These are phyloP conservation scores for Boletales sp. DNA, from an alignment of 768 basidiomycete genomes.

Conservation along the genomic window DNA sequence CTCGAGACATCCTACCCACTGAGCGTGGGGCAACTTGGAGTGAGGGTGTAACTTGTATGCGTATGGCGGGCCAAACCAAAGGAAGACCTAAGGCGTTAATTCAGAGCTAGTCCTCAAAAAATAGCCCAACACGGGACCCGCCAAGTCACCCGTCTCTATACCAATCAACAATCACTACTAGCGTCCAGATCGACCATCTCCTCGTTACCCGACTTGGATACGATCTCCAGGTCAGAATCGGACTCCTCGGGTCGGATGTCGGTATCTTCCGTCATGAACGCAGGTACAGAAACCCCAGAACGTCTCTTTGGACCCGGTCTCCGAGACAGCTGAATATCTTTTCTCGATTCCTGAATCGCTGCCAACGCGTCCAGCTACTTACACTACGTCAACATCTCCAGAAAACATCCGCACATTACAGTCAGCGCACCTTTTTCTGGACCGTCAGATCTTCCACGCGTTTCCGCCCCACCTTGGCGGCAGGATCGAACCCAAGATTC, in stretches of 20 bases:
- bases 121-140: too few relatives aligned
- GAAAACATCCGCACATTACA: neutral
- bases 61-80: too few relatives aligned
- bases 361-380: constrained; percentile 55
- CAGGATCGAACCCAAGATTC: constrained; percentile 77
- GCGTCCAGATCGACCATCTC: constrained; percentile 21
- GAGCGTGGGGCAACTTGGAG: too few relatives aligned
- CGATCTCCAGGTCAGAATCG: constrained; percentile 13
- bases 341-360: constrained; percentile 47
- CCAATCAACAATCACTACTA: constrained; percentile 16
- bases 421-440: constrained; percentile 54
- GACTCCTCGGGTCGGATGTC: neutral
- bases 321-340: constrained; percentile 56
- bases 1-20: too few relatives aligned
- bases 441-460: constrained; percentile 37
- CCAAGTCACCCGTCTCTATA: neutral
- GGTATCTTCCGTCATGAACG: constrained; percentile 24
- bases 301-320: constrained; percentile 60
- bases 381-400: neutral
- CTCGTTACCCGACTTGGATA: constrained; percentile 1
- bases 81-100: too few relatives aligned
- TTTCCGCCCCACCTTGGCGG: constrained; percentile 48
- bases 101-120: too few relatives aligned
- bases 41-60: too few relatives aligned
- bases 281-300: constrained; percentile 50